Evolutionary conservation across 1,139 yeast genomes (phyloP).

Genomic region (Geotrichum macrosporum): DNA sequence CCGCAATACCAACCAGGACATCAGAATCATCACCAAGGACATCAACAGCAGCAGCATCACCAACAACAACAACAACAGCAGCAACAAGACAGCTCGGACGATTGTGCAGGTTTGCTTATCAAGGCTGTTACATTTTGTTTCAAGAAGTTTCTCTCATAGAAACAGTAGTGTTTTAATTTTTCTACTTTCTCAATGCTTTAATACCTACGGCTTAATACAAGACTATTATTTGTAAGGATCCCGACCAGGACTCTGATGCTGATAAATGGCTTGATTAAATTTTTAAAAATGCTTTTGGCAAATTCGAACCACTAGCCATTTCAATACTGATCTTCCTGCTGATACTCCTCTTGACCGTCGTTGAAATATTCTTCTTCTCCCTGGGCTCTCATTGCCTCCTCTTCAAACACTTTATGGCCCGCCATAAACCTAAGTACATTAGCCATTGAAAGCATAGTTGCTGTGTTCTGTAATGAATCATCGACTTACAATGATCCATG

Average conservation of each 20-base stretch:
- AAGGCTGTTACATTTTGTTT: conserved; percentile 25
- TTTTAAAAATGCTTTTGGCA: too few species aligned
- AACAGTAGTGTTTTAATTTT: conserved; percentile 10
- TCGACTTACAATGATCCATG: conserved; percentile 51
- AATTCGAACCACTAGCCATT: not conserved
- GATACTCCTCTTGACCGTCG: not conserved
- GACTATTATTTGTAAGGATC: too few species aligned
- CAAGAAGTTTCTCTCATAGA: conserved; percentile 23
- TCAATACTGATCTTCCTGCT: conserved; percentile 1
- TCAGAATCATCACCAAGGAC: conserved; percentile 26
- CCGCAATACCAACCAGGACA: conserved; percentile 26
- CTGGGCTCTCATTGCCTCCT: conserved; percentile 37
- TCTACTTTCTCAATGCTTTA: too few species aligned
- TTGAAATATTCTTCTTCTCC: conserved; percentile 10
- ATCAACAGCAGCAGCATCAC: conserved; percentile 27
- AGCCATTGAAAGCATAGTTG: conserved; percentile 1
- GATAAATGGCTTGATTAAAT: too few species aligned
- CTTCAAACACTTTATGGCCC: conserved; percentile 57
- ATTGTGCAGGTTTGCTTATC: conserved; percentile 26
- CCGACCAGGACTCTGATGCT: too few species aligned
- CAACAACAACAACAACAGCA: conserved; percentile 31
- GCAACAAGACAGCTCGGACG: conserved; percentile 31
- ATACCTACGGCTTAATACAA: too few species aligned
- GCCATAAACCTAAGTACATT: conserved; percentile 48
- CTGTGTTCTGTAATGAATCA: not conserved